Conservation (phyloP, 345 rosid genomes). For the Rhodamnia rubescens region DNA sequence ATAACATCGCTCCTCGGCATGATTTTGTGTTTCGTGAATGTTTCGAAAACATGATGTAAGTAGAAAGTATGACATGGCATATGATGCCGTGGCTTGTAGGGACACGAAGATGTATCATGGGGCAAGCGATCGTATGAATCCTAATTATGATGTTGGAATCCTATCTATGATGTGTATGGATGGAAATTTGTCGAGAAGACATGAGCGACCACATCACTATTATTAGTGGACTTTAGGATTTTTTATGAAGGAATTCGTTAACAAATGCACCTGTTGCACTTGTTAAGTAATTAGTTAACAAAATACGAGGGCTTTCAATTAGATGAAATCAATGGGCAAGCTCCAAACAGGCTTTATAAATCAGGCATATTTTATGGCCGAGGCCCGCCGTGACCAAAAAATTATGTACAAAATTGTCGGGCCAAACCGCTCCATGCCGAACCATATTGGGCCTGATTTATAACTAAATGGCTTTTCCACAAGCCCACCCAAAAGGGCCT, state of each 20-base stretch:
- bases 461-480: not conserved
- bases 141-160: no score
- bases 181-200: not conserved
- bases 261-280: not conserved
- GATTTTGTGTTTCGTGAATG: not conserved
- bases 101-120: not conserved
- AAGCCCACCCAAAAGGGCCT: not conserved
- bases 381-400: not conserved
- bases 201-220: not conserved
- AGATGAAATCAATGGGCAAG: not conserved
- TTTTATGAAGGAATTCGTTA: not conserved
- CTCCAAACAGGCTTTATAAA: not conserved
- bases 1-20: not conserved
- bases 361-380: not conserved
- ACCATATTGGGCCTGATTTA: not conserved
- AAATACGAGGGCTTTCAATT: not conserved
- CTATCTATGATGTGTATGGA: not conserved
- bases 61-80: not conserved
- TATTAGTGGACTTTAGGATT: not conserved
- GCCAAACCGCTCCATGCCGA: not conserved
- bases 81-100: not conserved
- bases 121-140: not conserved
- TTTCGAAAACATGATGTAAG: not conserved
- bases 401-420: not conserved
- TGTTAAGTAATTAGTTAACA: not conserved